Conservation (phyloP, 73 alveolate species). For the Symbiodinium natans region DNA sequence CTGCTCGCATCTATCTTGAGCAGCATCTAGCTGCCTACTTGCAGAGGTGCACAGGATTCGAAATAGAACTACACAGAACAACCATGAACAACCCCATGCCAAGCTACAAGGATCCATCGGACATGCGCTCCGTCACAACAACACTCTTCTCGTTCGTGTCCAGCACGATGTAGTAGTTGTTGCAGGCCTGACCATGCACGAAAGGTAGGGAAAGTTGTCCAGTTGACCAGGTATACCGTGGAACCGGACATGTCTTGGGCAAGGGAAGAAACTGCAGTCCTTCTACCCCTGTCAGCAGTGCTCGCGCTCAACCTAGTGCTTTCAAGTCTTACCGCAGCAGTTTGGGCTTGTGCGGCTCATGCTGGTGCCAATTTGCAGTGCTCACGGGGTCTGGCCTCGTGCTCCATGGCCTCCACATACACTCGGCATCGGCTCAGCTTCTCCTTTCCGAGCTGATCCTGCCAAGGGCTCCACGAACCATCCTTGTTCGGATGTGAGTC, state of each 20-base stretch:
- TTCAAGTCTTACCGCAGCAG: too few relatives aligned
- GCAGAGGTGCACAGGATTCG: too few relatives aligned
- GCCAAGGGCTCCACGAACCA: neutral
- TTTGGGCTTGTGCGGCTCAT: too few relatives aligned
- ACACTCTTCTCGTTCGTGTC: constrained; percentile 67
- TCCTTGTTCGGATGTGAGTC: neutral
- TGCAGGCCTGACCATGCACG: constrained; percentile 65
- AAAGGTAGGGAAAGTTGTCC: too few relatives aligned
- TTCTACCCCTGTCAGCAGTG: too few relatives aligned
- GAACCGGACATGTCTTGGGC: too few relatives aligned
- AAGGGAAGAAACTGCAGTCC: too few relatives aligned
- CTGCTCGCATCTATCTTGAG: neutral
- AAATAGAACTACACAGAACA: too few relatives aligned
- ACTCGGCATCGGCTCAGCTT: constrained; percentile 63
- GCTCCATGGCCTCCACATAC: constrained; percentile 78
- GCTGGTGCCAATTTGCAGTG: too few relatives aligned
- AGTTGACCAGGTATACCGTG: too few relatives aligned
- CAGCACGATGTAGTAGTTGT: constrained; percentile 65
- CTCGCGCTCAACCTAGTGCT: too few relatives aligned
- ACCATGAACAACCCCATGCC: neutral
- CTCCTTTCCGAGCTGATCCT: constrained; percentile 51
- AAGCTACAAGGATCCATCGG: constrained; percentile 57
- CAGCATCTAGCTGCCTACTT: neutral
- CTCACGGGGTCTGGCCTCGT: constrained; percentile 32
- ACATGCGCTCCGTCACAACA: constrained; percentile 44